Percentiles rank a stretch among this genome's conserved stretches.
Conservation (phyloP, 148 eudicot genomes). For the Spergularia marina region DNA sequence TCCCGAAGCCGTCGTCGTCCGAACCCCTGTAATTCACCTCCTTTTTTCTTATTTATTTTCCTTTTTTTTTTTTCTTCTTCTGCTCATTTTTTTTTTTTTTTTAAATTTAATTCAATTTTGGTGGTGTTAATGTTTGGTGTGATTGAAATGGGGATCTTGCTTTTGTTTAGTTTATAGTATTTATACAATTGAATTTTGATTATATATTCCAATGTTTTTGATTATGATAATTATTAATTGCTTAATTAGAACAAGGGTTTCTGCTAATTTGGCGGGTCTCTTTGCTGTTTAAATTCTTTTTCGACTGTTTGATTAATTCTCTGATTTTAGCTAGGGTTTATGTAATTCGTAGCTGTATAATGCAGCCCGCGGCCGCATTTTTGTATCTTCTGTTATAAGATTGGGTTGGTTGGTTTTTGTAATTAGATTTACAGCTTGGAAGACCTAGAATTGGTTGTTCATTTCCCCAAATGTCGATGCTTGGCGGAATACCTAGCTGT, state of each 20-base stretch:
- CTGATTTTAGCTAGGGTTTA: neutral
- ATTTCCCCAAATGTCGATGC: neutral
- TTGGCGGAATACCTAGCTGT: neutral
- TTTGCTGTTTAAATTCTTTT: conserved; percentile 4
- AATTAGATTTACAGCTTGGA: neutral
- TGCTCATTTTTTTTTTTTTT: neutral
- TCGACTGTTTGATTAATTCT: neutral
- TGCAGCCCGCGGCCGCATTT: neutral
- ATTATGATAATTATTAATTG: neutral
- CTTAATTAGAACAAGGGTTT: neutral
- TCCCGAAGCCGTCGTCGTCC: conserved; percentile 52
- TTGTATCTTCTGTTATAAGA: neutral
- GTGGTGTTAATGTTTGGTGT: conserved; percentile 1
- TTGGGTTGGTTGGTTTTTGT: neutral
- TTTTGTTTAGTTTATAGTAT: neutral
- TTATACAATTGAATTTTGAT: neutral
- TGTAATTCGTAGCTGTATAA: neutral
- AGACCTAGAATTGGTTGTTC: neutral
- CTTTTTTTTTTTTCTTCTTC: neutral
- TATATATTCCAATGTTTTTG: neutral
- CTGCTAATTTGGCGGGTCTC: conserved; percentile 18
- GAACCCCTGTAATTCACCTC: conserved; percentile 55
- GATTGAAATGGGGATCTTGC: conserved; percentile 25
- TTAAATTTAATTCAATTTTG: neutral
- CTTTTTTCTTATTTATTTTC: neutral